Evolutionary conservation across 2,329 filamentous ascomycete genomes (phyloP).

Genomic region (Plenodomus biglobosus): DNA sequence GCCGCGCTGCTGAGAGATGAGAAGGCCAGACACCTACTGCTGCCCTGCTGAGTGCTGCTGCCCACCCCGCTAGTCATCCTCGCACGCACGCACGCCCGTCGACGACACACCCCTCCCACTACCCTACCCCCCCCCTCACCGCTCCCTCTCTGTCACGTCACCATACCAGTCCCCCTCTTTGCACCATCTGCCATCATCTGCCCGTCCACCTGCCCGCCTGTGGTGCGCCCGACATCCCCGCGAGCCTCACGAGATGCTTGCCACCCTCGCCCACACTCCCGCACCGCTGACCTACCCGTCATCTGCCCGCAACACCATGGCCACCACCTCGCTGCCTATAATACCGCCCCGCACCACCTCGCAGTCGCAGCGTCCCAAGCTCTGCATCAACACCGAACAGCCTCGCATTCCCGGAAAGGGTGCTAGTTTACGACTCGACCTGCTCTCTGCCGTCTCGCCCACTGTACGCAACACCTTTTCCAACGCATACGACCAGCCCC

Average conservation of each 20-base stretch:
- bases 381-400: slow-evolving; percentile 61
- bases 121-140: too few relatives aligned
- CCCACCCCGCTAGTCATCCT: too few relatives aligned
- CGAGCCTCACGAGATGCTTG: slow-evolving; percentile 40
- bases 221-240: slow-evolving; percentile 2
- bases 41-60: too few relatives aligned
- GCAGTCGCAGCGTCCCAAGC: slow-evolving; percentile 55
- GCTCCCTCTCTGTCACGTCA: not conserved
- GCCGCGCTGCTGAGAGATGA: not conserved
- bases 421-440: slow-evolving; percentile 56
- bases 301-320: slow-evolving; percentile 43
- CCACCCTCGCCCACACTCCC: slow-evolving; percentile 35
- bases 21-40: too few relatives aligned
- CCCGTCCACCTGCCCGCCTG: slow-evolving; percentile 4
- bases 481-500: slow-evolving; percentile 58
- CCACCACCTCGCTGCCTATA: slow-evolving; percentile 51
- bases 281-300: slow-evolving; percentile 31
- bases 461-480: slow-evolving; percentile 63
- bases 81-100: not conserved
- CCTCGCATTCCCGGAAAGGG: slow-evolving; percentile 56
- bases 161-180: not conserved
- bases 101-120: too few relatives aligned
- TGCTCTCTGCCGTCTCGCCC: slow-evolving; percentile 59
- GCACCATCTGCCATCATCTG: slow-evolving; percentile 8
- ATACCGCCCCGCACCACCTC: slow-evolving; percentile 37